Evolutionary conservation across 345 rosid genomes (phyloP).

Genomic region (Barbarea vulgaris): DNA sequence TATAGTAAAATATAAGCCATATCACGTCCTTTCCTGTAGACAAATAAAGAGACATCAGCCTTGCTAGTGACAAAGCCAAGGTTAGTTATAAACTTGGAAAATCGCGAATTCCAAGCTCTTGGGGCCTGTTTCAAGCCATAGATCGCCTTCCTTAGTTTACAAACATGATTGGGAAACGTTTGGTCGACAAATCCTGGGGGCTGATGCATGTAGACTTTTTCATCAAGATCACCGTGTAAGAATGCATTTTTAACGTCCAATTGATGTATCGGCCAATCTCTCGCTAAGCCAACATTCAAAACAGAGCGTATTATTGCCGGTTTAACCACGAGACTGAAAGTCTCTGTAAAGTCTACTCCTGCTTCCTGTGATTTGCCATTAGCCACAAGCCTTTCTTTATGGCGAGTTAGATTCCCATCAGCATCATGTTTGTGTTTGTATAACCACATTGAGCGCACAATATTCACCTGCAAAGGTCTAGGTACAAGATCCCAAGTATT

Average conservation of each 20-base stretch:
- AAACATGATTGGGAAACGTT: background rate
- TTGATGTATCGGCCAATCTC: background rate
- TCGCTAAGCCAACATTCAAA: accelerated
- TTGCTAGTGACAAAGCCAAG: background rate
- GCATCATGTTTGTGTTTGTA: background rate
- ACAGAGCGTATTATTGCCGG: background rate
- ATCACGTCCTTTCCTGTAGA: background rate
- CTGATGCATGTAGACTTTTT: no score
- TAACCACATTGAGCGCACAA: background rate
- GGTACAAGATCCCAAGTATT: background rate
- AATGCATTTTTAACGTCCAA: no score
- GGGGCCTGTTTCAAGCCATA: background rate
- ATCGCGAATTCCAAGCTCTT: background rate
- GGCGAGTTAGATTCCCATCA: background rate
- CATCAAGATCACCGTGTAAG: no score
- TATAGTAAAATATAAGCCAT: background rate
- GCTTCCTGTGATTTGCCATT: background rate
- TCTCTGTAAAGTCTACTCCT: background rate
- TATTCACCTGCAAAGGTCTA: accelerated
- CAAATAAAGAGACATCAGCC: background rate
- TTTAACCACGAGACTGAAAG: background rate
- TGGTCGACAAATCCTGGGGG: no score
- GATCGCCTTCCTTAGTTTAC: background rate
- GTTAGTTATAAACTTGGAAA: accelerated
- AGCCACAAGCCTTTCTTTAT: background rate